These are phyloP conservation scores for Sedum album DNA, from an alignment of 164 flowering plant species.

Conservation along the genomic window DNA sequence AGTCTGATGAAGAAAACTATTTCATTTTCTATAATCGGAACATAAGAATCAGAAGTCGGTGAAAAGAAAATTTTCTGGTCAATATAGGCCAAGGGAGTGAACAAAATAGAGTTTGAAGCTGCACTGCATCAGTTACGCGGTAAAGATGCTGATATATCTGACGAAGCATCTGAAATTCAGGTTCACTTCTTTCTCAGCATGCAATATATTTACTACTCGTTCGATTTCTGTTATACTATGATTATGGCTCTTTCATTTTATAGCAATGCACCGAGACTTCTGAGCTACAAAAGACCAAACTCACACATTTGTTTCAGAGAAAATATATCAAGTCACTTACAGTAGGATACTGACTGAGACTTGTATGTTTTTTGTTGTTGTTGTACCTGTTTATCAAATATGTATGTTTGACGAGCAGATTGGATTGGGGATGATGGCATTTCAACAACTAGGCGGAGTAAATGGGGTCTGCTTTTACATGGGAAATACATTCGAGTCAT, in stretches of 20 bases:
- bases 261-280: conserved; percentile 5
- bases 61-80: background rate
- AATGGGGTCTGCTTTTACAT: conserved; percentile 13
- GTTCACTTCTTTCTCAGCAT: background rate
- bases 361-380: background rate
- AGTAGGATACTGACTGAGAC: background rate
- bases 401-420: conserved; percentile 18
- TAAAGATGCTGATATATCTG: conserved; percentile 5
- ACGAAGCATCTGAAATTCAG: conserved; percentile 11
- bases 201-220: background rate
- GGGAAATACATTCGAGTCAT: conserved; percentile 13
- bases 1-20: background rate
- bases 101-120: conserved; percentile 6
- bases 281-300: background rate
- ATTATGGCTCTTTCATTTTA: background rate
- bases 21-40: background rate
- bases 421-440: conserved; percentile 24
- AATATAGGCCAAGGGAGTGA: conserved; percentile 10
- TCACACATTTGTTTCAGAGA: conserved; percentile 5
- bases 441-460: conserved; percentile 21
- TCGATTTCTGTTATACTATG: background rate
- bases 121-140: conserved; percentile 12
- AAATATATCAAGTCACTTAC: background rate
- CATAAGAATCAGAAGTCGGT: background rate
- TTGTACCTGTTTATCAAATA: background rate